Percentiles rank a stretch among this genome's conserved stretches.
phyloP scores from a whole-genome alignment of 2,329 filamentous ascomycete genomes.

The Orbilia quercus region DNA sequence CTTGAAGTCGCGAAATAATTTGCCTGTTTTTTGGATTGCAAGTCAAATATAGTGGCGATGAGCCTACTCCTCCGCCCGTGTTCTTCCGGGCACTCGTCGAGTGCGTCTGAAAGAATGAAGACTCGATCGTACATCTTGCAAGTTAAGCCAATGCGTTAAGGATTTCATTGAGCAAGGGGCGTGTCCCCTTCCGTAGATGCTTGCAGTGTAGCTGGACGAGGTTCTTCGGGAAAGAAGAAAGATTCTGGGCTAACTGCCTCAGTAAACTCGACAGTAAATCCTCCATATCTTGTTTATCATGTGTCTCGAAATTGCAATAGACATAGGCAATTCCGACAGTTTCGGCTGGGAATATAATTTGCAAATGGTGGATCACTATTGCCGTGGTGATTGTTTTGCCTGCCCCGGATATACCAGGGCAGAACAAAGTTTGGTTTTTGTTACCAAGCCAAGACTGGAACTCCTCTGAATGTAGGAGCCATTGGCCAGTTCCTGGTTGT shows the following conservation, averaged over 20 bases:
- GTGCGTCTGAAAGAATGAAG: constrained; percentile 11
- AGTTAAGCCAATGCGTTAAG: background rate
- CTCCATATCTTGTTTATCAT: constrained; percentile 62
- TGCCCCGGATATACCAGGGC: constrained; percentile 66
- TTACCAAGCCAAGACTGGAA: constrained; percentile 22
- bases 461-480: constrained; percentile 5
- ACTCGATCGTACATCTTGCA: background rate
- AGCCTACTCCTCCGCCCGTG: background rate
- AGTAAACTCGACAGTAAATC: constrained; percentile 62
- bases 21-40: background rate
- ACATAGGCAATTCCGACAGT: constrained; percentile 66
- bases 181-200: constrained; percentile 30
- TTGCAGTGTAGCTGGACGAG: constrained; percentile 60
- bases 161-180: background rate
- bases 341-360: constrained; percentile 58
- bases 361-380: constrained; percentile 64
- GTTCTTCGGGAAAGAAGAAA: constrained; percentile 60
- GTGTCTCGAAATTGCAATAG: constrained; percentile 65
- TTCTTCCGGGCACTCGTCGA: constrained; percentile 9
- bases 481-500: constrained; percentile 63
- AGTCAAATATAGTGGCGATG: constrained; percentile 1
- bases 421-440: constrained; percentile 65
- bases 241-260: constrained; percentile 62
- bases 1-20: constrained; percentile 55
- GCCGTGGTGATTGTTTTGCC: constrained; percentile 67